A percentile compares a stretch with the other conserved stretches of the same genome.
Evolutionary conservation across 495 filamentous ascomycete genomes (phyloP).

Genomic region (Chaetomium tenue): DNA sequence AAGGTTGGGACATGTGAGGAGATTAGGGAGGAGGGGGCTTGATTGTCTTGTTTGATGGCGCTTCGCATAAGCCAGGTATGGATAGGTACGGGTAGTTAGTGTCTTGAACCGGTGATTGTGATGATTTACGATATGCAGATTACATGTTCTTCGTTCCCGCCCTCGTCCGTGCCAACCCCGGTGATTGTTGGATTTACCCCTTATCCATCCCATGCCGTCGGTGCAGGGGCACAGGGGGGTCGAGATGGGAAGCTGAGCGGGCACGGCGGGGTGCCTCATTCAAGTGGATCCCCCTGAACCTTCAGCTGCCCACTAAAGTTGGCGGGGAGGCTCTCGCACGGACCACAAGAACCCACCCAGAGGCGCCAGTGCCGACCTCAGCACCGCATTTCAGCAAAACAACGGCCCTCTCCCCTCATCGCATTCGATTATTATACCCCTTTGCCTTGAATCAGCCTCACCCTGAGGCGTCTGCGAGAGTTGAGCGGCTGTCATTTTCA

Average conservation of each 20-base stretch:
- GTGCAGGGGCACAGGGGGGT: background rate
- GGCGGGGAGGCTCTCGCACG: conserved; percentile 19
- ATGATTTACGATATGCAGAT: no score
- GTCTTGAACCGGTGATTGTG: no score
- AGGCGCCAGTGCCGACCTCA: conserved; percentile 7
- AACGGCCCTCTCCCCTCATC: conserved; percentile 7
- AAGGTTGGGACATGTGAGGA: no score
- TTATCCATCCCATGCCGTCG: background rate
- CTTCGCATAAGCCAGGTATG: background rate
- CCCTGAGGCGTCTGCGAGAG: background rate
- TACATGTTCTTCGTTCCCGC: background rate
- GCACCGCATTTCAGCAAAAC: conserved; percentile 17
- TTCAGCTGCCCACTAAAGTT: conserved; percentile 12
- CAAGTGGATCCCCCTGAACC: background rate
- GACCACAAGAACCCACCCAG: background rate
- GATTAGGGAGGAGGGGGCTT: background rate
- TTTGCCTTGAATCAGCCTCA: conserved; percentile 6
- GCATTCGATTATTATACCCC: conserved; percentile 16
- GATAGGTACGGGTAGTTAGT: background rate
- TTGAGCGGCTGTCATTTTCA: background rate
- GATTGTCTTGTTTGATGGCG: background rate
- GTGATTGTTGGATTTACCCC: background rate
- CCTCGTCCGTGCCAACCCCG: background rate
- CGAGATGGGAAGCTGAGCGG: conserved; percentile 7
- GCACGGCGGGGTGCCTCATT: conserved; percentile 4